Percentiles rank a stretch among this genome's conserved stretches.
phyloP scores from a whole-genome alignment of 176 grass and related monocot genomes.

The Bonia amplexicaulis region DNA sequence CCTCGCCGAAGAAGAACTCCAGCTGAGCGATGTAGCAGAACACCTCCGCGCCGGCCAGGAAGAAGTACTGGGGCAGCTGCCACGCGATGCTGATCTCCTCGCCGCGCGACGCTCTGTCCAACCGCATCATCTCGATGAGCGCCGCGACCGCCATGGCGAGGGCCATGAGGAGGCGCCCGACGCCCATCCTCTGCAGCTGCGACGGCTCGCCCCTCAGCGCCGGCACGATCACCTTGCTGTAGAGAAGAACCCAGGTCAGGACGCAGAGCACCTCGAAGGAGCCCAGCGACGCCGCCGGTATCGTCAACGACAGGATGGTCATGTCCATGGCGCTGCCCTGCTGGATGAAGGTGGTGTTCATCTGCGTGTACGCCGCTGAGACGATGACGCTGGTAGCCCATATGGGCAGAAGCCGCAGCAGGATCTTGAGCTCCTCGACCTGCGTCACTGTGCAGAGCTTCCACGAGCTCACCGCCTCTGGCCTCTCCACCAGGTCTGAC shows the following conservation, averaged over 20 bases:
- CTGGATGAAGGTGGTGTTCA: constrained; percentile 76
- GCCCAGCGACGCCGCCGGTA: constrained; percentile 50
- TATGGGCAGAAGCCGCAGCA: neutral
- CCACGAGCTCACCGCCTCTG: too few species aligned
- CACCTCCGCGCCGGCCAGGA: constrained; percentile 57
- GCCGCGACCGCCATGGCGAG: constrained; percentile 44
- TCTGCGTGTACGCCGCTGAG: constrained; percentile 52
- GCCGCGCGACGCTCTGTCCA: constrained; percentile 20
- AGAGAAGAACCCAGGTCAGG: constrained; percentile 50
- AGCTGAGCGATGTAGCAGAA: constrained; percentile 66
- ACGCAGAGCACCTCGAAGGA: constrained; percentile 57
- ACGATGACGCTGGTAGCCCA: constrained; percentile 57
- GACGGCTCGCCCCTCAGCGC: constrained; percentile 37
- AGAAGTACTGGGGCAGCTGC: constrained; percentile 68
- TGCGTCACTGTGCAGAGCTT: too few species aligned
- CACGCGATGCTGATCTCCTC: constrained; percentile 47
- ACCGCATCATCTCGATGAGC: constrained; percentile 39
- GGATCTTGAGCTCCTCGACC: too few species aligned
- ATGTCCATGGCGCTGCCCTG: constrained; percentile 60
- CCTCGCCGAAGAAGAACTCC: constrained; percentile 81
- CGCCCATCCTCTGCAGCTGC: constrained; percentile 65
- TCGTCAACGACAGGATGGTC: constrained; percentile 34
- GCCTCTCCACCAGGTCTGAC: constrained; percentile 18
- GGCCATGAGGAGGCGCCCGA: constrained; percentile 46
- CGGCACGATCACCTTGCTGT: constrained; percentile 48